Evolutionary conservation across 2,329 filamentous ascomycete genomes (phyloP), one percentile per base, ranked within the genome.

Genomic region (Stagonosporopsis vannaccii): DNA sequence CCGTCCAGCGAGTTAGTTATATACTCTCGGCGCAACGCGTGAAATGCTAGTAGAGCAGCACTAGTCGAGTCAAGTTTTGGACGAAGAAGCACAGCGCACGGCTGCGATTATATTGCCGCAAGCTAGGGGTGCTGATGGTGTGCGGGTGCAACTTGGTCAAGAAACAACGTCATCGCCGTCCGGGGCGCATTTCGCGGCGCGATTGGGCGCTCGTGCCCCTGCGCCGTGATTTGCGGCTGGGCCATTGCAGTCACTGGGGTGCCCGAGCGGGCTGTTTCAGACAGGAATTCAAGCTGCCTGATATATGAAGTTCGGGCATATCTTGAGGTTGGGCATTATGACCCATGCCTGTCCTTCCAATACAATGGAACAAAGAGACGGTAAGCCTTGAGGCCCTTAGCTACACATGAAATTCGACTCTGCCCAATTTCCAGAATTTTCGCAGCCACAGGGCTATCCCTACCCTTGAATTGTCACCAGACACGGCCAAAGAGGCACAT

Each of bases 391-490:
- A 13, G 39, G n/a, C 19, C 25, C 19, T 25, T 32, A 20, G 17
- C 19, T 43, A 39, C n/a, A 26, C 47, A 47, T 32, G 37, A 51
- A 19, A 44, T 22, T 43, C 48, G 44, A 46, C 7, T 43, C 25
- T 54, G 48, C 54, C 32, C 47, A 42, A 51, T 45, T 40, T 56
- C 17, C 46, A 47, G 30, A 47, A 8, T 51, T 51, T 47, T 30
- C 30, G 23, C 32, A 9, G 19, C 56, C 11, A 61, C 48, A 59
- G 59, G 62, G 62, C 56, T 57, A 69, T 65, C 65, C 68, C 58
- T 66, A 53, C 45, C 51, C 32, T 33, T 19, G 37, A 47, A 49
- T 56, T 51, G 59, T 66, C 60, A 45, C 51, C 58, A 45, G 51
- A 61, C 51, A 45, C 45, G 60, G 59, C 40, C 33, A 59, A 61